Conservation (phyloP, 108 stramenopile species). For the Hondaea fermentalgiana region DNA sequence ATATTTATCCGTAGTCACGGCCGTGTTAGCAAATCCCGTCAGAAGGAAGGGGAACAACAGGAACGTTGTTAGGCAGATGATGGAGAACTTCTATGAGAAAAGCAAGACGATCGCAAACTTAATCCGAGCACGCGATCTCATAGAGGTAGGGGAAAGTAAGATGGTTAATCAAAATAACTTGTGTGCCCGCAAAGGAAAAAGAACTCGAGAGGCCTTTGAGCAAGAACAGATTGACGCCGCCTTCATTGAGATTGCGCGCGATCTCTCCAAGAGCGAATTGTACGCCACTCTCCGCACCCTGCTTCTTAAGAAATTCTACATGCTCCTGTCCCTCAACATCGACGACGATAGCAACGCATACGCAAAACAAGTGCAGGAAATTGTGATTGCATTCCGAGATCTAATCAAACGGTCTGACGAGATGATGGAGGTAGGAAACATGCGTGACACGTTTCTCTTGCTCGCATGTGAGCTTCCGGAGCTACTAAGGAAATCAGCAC, state of each 20-base stretch:
- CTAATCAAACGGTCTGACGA: not conserved
- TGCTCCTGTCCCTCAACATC: not conserved
- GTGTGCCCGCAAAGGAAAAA: not conserved
- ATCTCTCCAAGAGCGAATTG: not conserved
- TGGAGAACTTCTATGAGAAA: not conserved
- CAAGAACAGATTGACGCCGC: not conserved
- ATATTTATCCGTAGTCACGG: too few species aligned
- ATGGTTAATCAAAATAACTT: not conserved
- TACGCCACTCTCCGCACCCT: not conserved
- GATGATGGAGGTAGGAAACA: not conserved
- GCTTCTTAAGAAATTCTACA: not conserved
- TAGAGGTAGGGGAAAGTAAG: not conserved
- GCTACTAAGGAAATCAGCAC: not conserved
- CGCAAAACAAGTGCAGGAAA: too few species aligned
- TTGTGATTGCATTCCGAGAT: not conserved
- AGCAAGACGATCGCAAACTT: not conserved
- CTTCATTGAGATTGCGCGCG: not conserved
- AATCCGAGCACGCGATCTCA: not conserved
- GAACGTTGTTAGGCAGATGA: not conserved
- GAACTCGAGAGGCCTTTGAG: not conserved
- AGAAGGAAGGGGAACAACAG: too few species aligned
- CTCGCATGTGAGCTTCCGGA: not conserved
- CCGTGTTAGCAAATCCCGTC: too few species aligned
- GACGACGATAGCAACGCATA: not conserved
- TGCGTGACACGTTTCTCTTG: not conserved